Evolutionary conservation across 805 yeast species (phyloP), one percentile per base, ranked within the genome.

Genomic region (Candida pseudofarinosa): DNA sequence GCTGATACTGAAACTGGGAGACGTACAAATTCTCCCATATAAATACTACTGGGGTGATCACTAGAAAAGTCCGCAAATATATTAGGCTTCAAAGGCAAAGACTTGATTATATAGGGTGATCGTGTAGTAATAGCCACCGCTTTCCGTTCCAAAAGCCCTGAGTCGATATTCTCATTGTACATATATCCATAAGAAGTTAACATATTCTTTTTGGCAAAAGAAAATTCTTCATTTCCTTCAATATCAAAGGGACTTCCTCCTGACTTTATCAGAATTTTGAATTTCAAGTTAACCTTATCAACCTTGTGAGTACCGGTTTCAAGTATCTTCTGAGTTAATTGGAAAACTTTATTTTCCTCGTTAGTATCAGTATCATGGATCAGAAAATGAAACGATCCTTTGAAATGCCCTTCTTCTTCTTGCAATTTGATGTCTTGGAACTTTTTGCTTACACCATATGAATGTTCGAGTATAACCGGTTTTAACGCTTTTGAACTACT

Each of bases 1-100:
- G 28, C 28, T 10, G 28, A 23, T 7, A 23, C 10, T 7, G 6
- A 23, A 23, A 23, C 10, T 23, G 28, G 28, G 10, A 23, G 10
- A 23, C 10, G 6, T 23, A 23, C 28, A 10, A 10, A 7, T 23
- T 23, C 28, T 10, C 28, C 28, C 6, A 23, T 23, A 23, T 7
- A 23, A 7, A 23, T 23, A 23, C 10, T 23, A 23, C 28, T 23
- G 10, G 6, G 10, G 10, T 7, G 10, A 23, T 23, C 10, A 23
- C 10, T 10, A 23, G 28, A 10, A 10, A 23, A 23, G 6, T 23
- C 10, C 6, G 28, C 28, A 6, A 23, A 10, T 7, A 66, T 40
- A 4, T 54, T 47, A 10, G 74, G 74, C 30, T 51, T 56, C 4
- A 61, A 40, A 2, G 65, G 62, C 13, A 43, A 33, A 3, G 60